Evolutionary conservation across 768 basidiomycete genomes (phyloP).

Genomic region (Leccinum aurantiacum): DNA sequence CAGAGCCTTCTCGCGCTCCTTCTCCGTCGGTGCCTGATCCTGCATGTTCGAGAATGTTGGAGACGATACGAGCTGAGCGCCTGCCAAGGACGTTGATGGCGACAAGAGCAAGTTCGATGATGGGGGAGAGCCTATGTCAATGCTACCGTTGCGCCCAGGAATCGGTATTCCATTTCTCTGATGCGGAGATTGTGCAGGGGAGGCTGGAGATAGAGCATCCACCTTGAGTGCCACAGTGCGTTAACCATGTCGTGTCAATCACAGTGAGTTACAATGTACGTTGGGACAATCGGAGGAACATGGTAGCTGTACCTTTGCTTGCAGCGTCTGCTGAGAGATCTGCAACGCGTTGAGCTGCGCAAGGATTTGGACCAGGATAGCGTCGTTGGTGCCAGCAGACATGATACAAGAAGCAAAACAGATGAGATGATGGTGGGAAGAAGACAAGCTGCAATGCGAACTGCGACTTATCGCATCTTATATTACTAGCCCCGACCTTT

Average conservation of each 20-base stretch:
- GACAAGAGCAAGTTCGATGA: conserved; percentile 29
- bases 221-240: conserved; percentile 39
- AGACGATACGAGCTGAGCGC: conserved; percentile 30
- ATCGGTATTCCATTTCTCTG: conserved; percentile 28
- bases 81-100: conserved; percentile 27
- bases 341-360: conserved; percentile 69
- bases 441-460: conserved; percentile 5
- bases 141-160: conserved; percentile 19
- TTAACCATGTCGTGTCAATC: not conserved
- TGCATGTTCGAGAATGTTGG: conserved; percentile 20
- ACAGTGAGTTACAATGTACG: conserved; percentile 8
- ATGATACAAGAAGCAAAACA: conserved; percentile 15
- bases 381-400: conserved; percentile 42
- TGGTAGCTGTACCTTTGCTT: conserved; percentile 62
- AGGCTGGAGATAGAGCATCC: conserved; percentile 40
- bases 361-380: conserved; percentile 70
- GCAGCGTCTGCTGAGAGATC: conserved; percentile 71
- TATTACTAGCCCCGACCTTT: not conserved
- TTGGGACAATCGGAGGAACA: not conserved
- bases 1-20: conserved; percentile 67
- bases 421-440: conserved; percentile 13
- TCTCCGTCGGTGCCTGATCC: conserved; percentile 42
- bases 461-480: conserved; percentile 6
- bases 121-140: conserved; percentile 23
- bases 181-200: conserved; percentile 29